Evolutionary conservation across 768 basidiomycete species (phyloP), one percentile per base, ranked within the genome.

Genomic region (Naganishia vaughanmartiniae): DNA sequence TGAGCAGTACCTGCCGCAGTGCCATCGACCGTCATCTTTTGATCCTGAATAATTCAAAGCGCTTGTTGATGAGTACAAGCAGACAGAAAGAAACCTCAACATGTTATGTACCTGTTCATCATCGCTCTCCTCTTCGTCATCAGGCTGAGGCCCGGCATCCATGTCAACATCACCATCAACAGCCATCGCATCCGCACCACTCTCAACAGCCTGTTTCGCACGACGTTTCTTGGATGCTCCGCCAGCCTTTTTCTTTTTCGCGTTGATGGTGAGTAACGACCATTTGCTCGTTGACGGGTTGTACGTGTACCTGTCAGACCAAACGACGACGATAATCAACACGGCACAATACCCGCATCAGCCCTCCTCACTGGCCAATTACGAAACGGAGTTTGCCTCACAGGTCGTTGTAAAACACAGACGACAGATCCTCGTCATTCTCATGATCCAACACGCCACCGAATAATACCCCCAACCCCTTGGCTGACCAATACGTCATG

Each of bases 381-480:
- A 26, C 54, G 17, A 2, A 55, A 33, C 6, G 6, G 34, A 9
- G 33, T 33, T 24, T n/a, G 57, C 6, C 76, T 65, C 71, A 91
- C 90, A 94, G 73, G 75, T 94, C 92, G 71, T 93, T 92, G 84
- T 89, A 90, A 78, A 95, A 95, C 1, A 88, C 84, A 71, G 90
- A 92, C 69, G 92, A 89, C 72, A 96, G 78, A 3, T 85, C 87
- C 76, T 96, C 93, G 78, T 95, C 93, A 24, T 84, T 87, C 74
- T 95, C 93, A 71, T 92, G 90, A 71, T 96, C 93, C 4, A 87
- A 89, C 0, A 95, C 93, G 3, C 89, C 93, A 15, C 93, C 93
- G 76, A 94, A 96, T 60, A 93, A 78, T 1, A 96, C 83, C 0
- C 92, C 91, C 67, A 86, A 88, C 30, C 82, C 84, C 74, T 87